Conservation (phyloP, 257 asterid genomes). For the Nyctanthes arbortristis region DNA sequence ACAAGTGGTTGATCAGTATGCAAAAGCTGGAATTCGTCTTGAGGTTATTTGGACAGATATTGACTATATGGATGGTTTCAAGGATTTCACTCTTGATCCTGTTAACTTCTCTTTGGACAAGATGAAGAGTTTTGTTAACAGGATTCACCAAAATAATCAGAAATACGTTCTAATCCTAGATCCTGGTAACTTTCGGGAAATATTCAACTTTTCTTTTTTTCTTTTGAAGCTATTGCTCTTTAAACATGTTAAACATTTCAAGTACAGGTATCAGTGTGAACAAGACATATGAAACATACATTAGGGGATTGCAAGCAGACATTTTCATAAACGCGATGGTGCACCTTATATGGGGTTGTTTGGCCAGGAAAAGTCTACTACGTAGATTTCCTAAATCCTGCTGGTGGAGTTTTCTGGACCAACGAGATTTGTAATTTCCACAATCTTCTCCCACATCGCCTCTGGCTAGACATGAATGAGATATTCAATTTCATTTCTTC, state of each 20-base stretch:
- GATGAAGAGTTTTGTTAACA: constrained; percentile 23
- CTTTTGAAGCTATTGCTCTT: not conserved
- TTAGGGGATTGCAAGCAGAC: constrained; percentile 24
- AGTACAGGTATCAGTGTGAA: constrained; percentile 29
- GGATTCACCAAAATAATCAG: constrained; percentile 27
- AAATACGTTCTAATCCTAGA: constrained; percentile 32
- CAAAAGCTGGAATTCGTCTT: constrained; percentile 28
- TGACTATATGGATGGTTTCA: constrained; percentile 35
- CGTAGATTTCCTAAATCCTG: constrained; percentile 34
- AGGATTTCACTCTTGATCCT: constrained; percentile 37
- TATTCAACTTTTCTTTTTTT: not conserved
- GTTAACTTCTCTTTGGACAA: constrained; percentile 23
- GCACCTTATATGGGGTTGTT: constrained; percentile 24
- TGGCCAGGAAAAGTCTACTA: constrained; percentile 32
- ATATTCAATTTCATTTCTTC: constrained; percentile 25
- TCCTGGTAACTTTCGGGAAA: constrained; percentile 27
- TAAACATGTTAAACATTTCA: not conserved
- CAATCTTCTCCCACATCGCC: constrained; percentile 25
- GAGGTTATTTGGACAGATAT: constrained; percentile 40
- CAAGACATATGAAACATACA: constrained; percentile 25
- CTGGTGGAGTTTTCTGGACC: constrained; percentile 23
- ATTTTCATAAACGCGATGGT: constrained; percentile 20
- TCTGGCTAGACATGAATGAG: constrained; percentile 39
- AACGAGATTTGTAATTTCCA: constrained; percentile 25
- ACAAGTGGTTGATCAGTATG: constrained; percentile 26